These are phyloP conservation scores for Jatropha multifida DNA, from an alignment of 441 rosid genomes.

Conservation along the genomic window DNA sequence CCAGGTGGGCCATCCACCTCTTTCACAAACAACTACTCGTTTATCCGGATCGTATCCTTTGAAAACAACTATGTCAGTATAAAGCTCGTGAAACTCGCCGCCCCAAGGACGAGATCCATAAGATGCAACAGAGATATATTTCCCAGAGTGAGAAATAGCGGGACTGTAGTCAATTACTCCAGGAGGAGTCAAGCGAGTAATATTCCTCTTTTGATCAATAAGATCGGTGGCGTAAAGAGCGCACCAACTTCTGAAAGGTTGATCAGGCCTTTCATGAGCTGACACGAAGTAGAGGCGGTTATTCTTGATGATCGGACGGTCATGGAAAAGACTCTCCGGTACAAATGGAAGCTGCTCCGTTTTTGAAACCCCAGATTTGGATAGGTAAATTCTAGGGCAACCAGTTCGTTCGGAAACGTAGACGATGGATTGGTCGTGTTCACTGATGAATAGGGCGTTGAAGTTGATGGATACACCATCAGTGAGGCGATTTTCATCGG, in stretches of 20 bases:
- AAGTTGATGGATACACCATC: constrained; percentile 73
- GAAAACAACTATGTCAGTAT: constrained; percentile 65
- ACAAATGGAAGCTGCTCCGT: constrained; percentile 45
- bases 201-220: not conserved
- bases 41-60: constrained; percentile 41
- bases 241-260: constrained; percentile 59
- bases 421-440: constrained; percentile 35
- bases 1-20: constrained; percentile 90
- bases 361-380: constrained; percentile 33
- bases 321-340: constrained; percentile 63
- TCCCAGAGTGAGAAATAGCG: constrained; percentile 53
- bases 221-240: constrained; percentile 51
- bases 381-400: constrained; percentile 44
- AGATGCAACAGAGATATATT: constrained; percentile 62
- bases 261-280: constrained; percentile 63
- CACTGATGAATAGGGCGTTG: constrained; percentile 61
- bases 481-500: constrained; percentile 51
- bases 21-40: constrained; percentile 47
- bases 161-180: constrained; percentile 70
- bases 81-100: constrained; percentile 68
- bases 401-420: constrained; percentile 72
- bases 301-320: constrained; percentile 56
- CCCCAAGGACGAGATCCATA: constrained; percentile 70
- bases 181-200: constrained; percentile 54
- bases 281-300: constrained; percentile 61